These are phyloP conservation scores for Neofusicoccum parvum DNA, from an alignment of 2,329 filamentous ascomycete genomes.

Conservation along the genomic window DNA sequence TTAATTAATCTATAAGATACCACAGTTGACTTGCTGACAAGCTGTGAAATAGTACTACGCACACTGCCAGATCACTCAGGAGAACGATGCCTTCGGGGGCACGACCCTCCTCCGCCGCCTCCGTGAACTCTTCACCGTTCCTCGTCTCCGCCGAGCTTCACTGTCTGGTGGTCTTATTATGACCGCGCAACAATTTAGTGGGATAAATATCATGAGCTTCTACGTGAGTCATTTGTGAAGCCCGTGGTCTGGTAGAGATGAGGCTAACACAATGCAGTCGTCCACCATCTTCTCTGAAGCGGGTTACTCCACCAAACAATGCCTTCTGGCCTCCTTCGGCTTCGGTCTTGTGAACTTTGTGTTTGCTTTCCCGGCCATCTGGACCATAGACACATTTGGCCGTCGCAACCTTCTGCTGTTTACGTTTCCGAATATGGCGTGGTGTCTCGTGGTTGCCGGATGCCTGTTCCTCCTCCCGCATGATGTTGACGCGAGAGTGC, in stretches of 20 bases:
- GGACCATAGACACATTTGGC: conserved; percentile 58
- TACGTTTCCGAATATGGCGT: conserved; percentile 55
- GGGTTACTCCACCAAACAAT: conserved; percentile 42
- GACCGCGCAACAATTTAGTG: conserved; percentile 65
- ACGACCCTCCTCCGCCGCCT: conserved; percentile 45
- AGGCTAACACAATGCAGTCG: conserved; percentile 25
- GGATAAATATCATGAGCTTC: conserved; percentile 51
- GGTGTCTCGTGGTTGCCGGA: conserved; percentile 50
- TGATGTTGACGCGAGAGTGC: conserved; percentile 47
- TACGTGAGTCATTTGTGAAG: conserved; percentile 32
- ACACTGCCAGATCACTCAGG: conserved; percentile 39
- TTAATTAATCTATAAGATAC: not conserved
- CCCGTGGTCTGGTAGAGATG: no score
- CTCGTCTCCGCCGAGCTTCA: conserved; percentile 70
- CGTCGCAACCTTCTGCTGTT: conserved; percentile 53
- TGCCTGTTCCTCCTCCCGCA: conserved; percentile 56
- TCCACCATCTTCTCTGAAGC: conserved; percentile 53
- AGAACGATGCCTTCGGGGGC: conserved; percentile 33
- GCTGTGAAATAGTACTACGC: conserved; percentile 36
- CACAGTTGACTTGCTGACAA: not conserved
- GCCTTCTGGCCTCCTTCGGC: conserved; percentile 58
- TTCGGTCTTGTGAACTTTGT: conserved; percentile 61
- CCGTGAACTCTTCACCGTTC: conserved; percentile 66
- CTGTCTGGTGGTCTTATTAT: conserved; percentile 78
- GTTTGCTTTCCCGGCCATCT: conserved; percentile 61